Evolutionary conservation across 2,329 filamentous ascomycete species (phyloP).

Genomic region (Nothophaeocryptopus gaeumannii): DNA sequence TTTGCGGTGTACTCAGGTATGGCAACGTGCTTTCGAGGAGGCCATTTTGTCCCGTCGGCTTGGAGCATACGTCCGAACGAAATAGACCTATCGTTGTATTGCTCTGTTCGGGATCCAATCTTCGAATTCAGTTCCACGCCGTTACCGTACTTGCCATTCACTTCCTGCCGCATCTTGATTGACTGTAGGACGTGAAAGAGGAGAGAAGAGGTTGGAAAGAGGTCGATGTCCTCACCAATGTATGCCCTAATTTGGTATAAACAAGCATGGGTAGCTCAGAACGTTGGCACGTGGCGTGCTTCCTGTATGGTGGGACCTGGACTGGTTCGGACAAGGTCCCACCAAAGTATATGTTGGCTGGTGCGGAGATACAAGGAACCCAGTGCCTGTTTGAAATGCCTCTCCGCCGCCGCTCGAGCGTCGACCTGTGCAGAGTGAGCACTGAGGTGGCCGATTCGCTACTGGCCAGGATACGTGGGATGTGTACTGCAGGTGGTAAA

Average conservation of each 20-base stretch:
- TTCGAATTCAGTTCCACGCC: not conserved
- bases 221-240: not conserved
- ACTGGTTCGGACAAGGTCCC: no score
- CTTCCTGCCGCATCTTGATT: not conserved
- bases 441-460: no score
- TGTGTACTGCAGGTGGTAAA: no score
- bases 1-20: not conserved
- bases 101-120: not conserved
- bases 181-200: not conserved
- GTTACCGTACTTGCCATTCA: not conserved
- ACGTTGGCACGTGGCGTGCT: not conserved
- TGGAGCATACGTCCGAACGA: slow-evolving; percentile 2
- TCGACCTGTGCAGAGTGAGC: no score
- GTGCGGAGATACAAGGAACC: no score
- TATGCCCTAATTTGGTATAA: not conserved
- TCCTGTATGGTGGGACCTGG: no score
- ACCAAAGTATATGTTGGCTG: no score
- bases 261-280: not conserved
- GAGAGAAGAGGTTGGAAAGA: no score
- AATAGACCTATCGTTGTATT: slow-evolving; percentile 1
- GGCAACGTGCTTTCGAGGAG: not conserved
- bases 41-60: slow-evolving; percentile 4
- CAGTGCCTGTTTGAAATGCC: no score
- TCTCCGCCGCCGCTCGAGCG: no score
- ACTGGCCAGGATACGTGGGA: no score